Percentiles rank a stretch among this genome's conserved stretches.
Conservation (phyloP, 768 basidiomycete species). For the Boletus subcaerulescens region DNA sequence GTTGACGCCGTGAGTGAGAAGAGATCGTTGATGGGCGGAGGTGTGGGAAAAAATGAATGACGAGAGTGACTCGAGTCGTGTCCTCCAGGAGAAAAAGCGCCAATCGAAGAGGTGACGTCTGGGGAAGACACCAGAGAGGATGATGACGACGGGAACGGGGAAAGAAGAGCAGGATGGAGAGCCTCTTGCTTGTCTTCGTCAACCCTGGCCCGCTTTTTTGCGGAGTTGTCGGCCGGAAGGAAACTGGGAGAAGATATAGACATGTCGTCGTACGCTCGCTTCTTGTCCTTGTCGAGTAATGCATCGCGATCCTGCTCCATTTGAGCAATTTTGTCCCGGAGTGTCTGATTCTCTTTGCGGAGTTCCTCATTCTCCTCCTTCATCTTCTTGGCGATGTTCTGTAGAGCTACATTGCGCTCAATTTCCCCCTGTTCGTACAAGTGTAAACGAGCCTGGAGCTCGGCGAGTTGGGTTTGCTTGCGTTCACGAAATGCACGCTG, state of each 20-base stretch:
- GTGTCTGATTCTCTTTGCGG: slow-evolving; percentile 59
- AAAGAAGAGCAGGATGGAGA: slow-evolving; percentile 15
- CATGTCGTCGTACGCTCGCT: slow-evolving; percentile 57
- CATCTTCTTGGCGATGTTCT: slow-evolving; percentile 75
- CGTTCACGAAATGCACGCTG: slow-evolving; percentile 89
- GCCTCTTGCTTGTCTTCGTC: slow-evolving; percentile 21
- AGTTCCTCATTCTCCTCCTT: slow-evolving; percentile 85
- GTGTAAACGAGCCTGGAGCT: slow-evolving; percentile 81
- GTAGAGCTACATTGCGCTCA: slow-evolving; percentile 80
- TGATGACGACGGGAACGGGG: slow-evolving; percentile 36
- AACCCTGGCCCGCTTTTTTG: slow-evolving; percentile 39
- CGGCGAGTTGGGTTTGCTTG: slow-evolving; percentile 84
- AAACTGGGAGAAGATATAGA: slow-evolving; percentile 30
- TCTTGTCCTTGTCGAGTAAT: slow-evolving; percentile 43
- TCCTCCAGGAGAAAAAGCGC: slow-evolving; percentile 33
- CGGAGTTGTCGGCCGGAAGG: slow-evolving; percentile 21
- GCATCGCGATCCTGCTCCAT: slow-evolving; percentile 39
- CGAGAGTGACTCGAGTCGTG: slow-evolving; percentile 19
- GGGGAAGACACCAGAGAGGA: slow-evolving; percentile 54
- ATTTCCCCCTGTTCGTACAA: slow-evolving; percentile 90
- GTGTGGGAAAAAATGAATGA: slow-evolving; percentile 31
- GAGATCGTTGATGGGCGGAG: slow-evolving; percentile 28
- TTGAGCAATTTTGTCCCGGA: slow-evolving; percentile 50
- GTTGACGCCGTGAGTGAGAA: slow-evolving; percentile 37
- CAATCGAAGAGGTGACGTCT: slow-evolving; percentile 32